Conservation (phyloP, 2,329 filamentous ascomycete genomes). For the Botrytis porri region DNA sequence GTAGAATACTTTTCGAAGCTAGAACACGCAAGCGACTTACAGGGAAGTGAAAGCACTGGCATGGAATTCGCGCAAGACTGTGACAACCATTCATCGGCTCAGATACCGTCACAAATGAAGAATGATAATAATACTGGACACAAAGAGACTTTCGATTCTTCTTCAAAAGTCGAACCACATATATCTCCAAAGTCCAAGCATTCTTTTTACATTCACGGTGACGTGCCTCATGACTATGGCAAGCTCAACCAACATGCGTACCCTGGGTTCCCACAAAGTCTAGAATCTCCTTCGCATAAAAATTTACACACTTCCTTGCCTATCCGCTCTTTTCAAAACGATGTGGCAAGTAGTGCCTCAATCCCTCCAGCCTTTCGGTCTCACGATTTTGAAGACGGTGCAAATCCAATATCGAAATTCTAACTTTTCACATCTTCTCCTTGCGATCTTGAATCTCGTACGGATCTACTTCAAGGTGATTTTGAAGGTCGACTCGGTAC, state of each 20-base stretch:
- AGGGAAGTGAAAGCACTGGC: background rate
- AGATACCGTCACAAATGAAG: background rate
- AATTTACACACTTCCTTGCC: background rate
- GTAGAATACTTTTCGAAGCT: background rate
- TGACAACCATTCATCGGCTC: background rate
- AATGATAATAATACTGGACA: background rate
- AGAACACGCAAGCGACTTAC: background rate
- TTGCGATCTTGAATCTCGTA: background rate
- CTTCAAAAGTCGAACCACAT: background rate
- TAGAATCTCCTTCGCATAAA: background rate
- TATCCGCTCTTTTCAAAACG: background rate
- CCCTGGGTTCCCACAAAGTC: background rate
- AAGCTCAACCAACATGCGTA: too few species aligned
- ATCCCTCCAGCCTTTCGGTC: background rate
- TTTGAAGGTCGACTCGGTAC: background rate
- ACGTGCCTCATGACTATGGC: background rate
- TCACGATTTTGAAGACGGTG: background rate
- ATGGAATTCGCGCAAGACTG: background rate
- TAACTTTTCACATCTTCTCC: background rate
- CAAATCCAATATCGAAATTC: background rate
- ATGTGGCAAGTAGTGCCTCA: background rate
- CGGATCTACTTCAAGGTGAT: background rate
- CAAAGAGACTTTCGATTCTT: background rate
- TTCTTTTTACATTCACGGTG: background rate
- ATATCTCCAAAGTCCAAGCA: background rate